Conservation (phyloP, 805 yeast species). For the Hanseniaspora clermontiae region DNA sequence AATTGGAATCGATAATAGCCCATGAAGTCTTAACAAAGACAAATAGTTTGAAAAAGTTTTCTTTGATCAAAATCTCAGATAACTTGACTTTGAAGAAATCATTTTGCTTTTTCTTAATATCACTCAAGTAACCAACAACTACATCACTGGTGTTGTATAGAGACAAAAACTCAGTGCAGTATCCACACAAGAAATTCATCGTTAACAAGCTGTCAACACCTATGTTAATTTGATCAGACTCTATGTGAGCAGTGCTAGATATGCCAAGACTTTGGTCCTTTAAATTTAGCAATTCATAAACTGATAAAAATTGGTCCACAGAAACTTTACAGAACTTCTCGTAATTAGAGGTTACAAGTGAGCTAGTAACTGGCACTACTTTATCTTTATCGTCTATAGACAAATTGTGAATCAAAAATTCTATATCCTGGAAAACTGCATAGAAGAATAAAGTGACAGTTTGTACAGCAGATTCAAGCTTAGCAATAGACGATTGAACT, state of each 20-base stretch:
- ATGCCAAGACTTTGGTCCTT: background rate
- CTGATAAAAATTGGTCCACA: background rate
- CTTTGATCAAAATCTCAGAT: slow-evolving; percentile 35
- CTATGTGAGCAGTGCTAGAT: slow-evolving; percentile 31
- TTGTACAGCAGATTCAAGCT: slow-evolving; percentile 34
- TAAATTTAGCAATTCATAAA: background rate
- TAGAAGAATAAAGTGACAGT: slow-evolving; percentile 37
- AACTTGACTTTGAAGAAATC: slow-evolving; percentile 23
- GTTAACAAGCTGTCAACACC: slow-evolving; percentile 21
- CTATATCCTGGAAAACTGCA: slow-evolving; percentile 7
- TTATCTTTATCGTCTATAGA: background rate
- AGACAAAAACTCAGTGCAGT: slow-evolving; percentile 1
- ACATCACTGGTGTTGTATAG: background rate
- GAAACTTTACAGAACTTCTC: background rate
- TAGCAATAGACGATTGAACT: slow-evolving; percentile 22
- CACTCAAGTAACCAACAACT: background rate
- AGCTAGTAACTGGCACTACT: background rate
- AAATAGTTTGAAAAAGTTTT: slow-evolving; percentile 54
- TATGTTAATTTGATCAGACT: slow-evolving; percentile 37
- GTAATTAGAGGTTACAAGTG: background rate
- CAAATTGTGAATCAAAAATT: slow-evolving; percentile 21
- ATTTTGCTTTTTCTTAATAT: slow-evolving; percentile 4
- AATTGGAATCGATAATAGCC: slow-evolving; percentile 29
- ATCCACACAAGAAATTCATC: slow-evolving; percentile 6
- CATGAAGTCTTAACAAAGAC: slow-evolving; percentile 56